Conservation (phyloP, 1,139 yeast species). For the Sugiyamaella neomexicana region DNA sequence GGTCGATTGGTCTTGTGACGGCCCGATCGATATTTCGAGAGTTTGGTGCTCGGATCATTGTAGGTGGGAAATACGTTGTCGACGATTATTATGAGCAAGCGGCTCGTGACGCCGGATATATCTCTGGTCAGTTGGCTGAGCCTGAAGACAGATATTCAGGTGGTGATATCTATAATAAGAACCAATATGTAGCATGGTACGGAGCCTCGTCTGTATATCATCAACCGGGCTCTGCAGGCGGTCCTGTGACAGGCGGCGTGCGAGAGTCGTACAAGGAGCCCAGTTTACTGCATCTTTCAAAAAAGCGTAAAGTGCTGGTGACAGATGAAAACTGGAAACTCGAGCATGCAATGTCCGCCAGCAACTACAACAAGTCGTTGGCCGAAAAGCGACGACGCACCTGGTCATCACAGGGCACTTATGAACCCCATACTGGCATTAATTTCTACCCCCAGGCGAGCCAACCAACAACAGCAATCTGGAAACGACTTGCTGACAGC, state of each 20-base stretch:
- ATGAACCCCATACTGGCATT: slow-evolving; percentile 83
- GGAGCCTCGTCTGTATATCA: slow-evolving; percentile 49
- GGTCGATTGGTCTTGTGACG: slow-evolving; percentile 85
- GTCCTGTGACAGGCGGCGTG: slow-evolving; percentile 29
- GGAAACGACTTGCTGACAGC: slow-evolving; percentile 37
- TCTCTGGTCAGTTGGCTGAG: slow-evolving; percentile 80
- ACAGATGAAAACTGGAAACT: slow-evolving; percentile 83
- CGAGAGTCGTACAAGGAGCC: slow-evolving; percentile 31
- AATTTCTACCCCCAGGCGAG: slow-evolving; percentile 70
- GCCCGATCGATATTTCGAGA: slow-evolving; percentile 89
- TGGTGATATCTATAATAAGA: slow-evolving; percentile 48
- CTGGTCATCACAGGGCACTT: slow-evolving; percentile 54
- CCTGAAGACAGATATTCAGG: slow-evolving; percentile 58
- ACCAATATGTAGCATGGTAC: slow-evolving; percentile 55
- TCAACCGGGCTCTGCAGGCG: slow-evolving; percentile 25
- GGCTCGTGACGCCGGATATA: slow-evolving; percentile 68
- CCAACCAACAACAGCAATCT: slow-evolving; percentile 59
- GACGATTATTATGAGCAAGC: slow-evolving; percentile 90
- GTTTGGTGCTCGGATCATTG: slow-evolving; percentile 83
- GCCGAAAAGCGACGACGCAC: slow-evolving; percentile 59
- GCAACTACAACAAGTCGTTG: slow-evolving; percentile 64
- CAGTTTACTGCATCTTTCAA: slow-evolving; percentile 22
- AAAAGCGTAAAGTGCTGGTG: slow-evolving; percentile 42
- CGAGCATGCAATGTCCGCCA: slow-evolving; percentile 77
- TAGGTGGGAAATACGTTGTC: slow-evolving; percentile 73